These are phyloP conservation scores for Exutisphaerella laricina DNA, from an alignment of 2,329 filamentous ascomycete species.

Conservation along the genomic window DNA sequence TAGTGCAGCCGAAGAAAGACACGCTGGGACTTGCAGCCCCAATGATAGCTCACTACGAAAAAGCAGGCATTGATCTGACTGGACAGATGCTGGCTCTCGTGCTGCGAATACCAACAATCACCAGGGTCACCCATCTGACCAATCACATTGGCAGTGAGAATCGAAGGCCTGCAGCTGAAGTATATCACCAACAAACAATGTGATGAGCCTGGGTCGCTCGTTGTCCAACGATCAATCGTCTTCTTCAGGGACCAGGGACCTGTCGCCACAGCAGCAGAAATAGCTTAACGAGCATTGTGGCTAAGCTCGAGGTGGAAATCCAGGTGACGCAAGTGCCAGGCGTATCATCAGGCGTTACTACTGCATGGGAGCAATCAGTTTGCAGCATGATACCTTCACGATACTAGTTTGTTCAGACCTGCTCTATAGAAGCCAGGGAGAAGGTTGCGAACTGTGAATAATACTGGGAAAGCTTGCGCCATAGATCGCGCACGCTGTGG, in stretches of 20 bases:
- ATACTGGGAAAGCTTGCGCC: too few relatives aligned
- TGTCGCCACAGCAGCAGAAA: constrained; percentile 58
- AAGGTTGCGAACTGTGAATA: constrained; percentile 52
- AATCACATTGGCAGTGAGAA: constrained; percentile 59
- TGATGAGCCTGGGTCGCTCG: constrained; percentile 57
- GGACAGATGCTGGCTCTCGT: constrained; percentile 57
- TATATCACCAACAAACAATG: constrained; percentile 55
- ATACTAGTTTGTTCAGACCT: constrained; percentile 63
- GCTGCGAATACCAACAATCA: constrained; percentile 47
- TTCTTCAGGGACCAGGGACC: constrained; percentile 59
- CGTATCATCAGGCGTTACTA: constrained; percentile 55
- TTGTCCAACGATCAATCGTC: constrained; percentile 61
- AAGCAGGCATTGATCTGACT: constrained; percentile 62
- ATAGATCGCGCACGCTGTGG: too few relatives aligned
- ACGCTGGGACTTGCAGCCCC: constrained; percentile 55
- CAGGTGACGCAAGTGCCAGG: constrained; percentile 68
- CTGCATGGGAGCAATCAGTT: too few relatives aligned
- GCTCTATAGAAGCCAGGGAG: constrained; percentile 60
- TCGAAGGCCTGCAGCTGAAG: constrained; percentile 57
- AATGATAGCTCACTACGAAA: constrained; percentile 55
- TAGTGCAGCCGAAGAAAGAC: constrained; percentile 58
- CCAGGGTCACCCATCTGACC: constrained; percentile 58
- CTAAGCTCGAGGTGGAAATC: constrained; percentile 61
- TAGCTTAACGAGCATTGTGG: constrained; percentile 59
- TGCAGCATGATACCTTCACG: too few relatives aligned